Base-by-base conservation (phyloP, 2,329 filamentous ascomycete species). In the Pseudogymnoascus sp. region DNA sequence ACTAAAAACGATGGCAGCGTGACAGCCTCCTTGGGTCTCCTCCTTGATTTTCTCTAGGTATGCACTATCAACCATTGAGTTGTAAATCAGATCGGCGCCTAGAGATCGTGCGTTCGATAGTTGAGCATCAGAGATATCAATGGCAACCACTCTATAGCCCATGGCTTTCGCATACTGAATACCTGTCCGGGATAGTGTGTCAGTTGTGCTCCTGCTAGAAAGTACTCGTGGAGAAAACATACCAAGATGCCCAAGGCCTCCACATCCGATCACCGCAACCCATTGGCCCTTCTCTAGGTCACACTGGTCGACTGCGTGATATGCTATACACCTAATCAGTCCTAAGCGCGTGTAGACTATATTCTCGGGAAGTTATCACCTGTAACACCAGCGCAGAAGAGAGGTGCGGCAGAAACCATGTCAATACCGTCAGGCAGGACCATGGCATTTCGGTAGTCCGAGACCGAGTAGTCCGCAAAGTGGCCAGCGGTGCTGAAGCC, bases 311-410 rank as follows among this genome's bases (percentile, higher is more conserved):
- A 63, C 31, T n/a, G 61, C 47, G 14, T 59, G 47, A 25, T 59
- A 63, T 16, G 28, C 47, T 63, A 60, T 25, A 12, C 50, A 18
- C 25, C 10, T 2, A 18, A 25, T 56, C 28, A 23, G 31, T 16
- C 42, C 25, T 7, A 21, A 14, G 5, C 23, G 3, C 5, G 5
- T 12, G 35, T 21, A 38, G 28, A 40, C 6, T n/a, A 40, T 40
- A 40, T 40, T 40, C 16, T 40, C 7, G 38, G 38, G 38, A 18
- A 40, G 38, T 11, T 31, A 42, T 16, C 21, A 62, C 68, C 70
- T 0, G 71, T 72, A 1, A 71, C 68, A 8, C 71, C 71, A 7
- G 70, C 71, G 44, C 71, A 73, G 59, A 72, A 72, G 14, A 73
- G 60, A 0, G 70, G 70, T 16, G 71, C 70, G 0, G 70, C 69